Percentiles rank a stretch among this genome's conserved stretches.
Conservation (phyloP, 2,329 filamentous ascomycete genomes). For the Proliferodiscus dingleyae region DNA sequence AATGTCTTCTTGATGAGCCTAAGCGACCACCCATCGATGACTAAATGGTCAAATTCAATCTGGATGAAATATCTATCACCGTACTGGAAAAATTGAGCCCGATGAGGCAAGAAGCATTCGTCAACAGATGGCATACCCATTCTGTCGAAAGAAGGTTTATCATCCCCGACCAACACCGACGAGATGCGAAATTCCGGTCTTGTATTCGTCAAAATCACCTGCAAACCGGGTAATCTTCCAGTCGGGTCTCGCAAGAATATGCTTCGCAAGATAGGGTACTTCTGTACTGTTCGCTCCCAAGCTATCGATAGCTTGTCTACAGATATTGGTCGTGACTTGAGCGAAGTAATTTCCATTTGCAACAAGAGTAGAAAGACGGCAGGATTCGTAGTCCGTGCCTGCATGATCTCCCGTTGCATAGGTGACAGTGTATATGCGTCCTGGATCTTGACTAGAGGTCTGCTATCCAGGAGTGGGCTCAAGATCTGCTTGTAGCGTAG, state of each 20-base stretch:
- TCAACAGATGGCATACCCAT: not conserved
- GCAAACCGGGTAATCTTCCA: not conserved
- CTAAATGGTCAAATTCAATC: not conserved
- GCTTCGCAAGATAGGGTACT: not conserved
- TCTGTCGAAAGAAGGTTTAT: not conserved
- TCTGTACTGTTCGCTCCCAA: not conserved
- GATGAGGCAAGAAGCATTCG: not conserved
- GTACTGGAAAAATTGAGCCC: not conserved
- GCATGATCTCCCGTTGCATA: not conserved
- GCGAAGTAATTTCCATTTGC: not conserved
- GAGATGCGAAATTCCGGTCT: not conserved
- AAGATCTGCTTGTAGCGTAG: not conserved
- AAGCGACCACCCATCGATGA: not conserved
- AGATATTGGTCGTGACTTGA: not conserved
- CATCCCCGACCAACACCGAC: not conserved
- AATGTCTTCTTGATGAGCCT: not conserved
- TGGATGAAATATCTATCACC: not conserved
- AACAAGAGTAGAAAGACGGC: not conserved
- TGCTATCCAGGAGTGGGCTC: not conserved
- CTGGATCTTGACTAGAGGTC: not conserved
- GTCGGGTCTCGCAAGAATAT: not conserved
- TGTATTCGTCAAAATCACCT: not conserved
- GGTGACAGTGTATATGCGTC: not conserved
- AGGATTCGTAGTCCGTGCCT: not conserved
- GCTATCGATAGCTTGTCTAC: not conserved